phyloP scores from a whole-genome alignment of 2,329 filamentous ascomycete species.

The Aspergillus unguis region DNA sequence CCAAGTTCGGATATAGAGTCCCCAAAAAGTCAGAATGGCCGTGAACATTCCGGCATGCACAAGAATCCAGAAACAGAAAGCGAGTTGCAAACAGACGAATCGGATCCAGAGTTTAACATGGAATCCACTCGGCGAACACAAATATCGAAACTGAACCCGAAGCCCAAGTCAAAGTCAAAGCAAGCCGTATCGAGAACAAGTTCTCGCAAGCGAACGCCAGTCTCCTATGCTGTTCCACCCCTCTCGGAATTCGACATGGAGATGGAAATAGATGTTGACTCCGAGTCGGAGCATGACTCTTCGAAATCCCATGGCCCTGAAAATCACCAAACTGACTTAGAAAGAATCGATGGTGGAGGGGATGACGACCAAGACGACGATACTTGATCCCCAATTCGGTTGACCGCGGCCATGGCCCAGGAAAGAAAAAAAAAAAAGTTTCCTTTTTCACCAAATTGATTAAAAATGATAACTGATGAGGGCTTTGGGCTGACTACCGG shows the following conservation, averaged over 20 bases:
- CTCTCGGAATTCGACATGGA: neutral
- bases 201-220: neutral
- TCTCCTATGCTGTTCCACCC: neutral
- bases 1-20: neutral
- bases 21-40: neutral
- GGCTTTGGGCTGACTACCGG: no score
- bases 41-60: neutral
- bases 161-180: neutral
- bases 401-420: neutral
- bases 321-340: neutral
- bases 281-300: neutral
- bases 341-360: neutral
- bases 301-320: neutral
- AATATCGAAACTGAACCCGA: neutral
- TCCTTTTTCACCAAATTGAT: no score
- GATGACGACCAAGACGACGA: neutral
- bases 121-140: neutral
- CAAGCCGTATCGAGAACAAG: neutral
- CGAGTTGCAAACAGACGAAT: neutral
- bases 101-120: neutral
- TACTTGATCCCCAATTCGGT: neutral
- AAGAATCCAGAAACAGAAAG: neutral
- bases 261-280: conserved; percentile 5
- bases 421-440: neutral
- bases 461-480: no score